phyloP scores from a whole-genome alignment of 768 basidiomycete species.

The Calvatia gigantea region DNA sequence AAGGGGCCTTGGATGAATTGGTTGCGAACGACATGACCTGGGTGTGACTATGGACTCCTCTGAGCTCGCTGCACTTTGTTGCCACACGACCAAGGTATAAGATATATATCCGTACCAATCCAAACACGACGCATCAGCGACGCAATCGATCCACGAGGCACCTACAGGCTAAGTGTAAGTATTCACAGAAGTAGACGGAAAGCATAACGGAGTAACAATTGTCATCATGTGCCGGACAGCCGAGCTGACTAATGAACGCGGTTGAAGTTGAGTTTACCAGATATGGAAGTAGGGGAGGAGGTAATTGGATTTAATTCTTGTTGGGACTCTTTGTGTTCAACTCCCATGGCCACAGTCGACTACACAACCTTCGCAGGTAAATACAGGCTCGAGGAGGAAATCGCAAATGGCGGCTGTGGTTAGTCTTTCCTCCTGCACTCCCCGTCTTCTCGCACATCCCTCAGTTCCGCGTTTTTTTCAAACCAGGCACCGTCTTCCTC shows the following conservation, averaged over 20 bases:
- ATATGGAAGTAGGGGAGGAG: background rate
- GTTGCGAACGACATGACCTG: background rate
- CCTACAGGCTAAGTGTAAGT: background rate
- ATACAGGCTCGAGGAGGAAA: slow-evolving; percentile 75
- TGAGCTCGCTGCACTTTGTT: background rate
- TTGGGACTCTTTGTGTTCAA: background rate
- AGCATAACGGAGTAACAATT: background rate
- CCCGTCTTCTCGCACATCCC: background rate
- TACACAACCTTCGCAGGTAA: slow-evolving; percentile 63
- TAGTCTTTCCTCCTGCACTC: slow-evolving; percentile 21
- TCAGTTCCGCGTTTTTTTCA: slow-evolving; percentile 4
- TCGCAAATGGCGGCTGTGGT: slow-evolving; percentile 81
- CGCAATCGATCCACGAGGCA: background rate
- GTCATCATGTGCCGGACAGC: background rate
- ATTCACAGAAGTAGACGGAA: background rate
- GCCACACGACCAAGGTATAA: too few species aligned
- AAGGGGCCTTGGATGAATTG: background rate
- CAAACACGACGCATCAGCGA: background rate
- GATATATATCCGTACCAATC: too few species aligned
- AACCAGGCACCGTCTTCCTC: slow-evolving; percentile 69
- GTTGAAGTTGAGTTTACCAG: slow-evolving; percentile 4
- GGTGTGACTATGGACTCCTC: background rate
- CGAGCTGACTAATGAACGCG: slow-evolving; percentile 13
- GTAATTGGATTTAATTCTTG: background rate
- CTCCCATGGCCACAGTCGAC: background rate